These are phyloP conservation scores for Tuber melanosporum DNA, from an alignment of 495 filamentous ascomycete genomes.

Conservation along the genomic window DNA sequence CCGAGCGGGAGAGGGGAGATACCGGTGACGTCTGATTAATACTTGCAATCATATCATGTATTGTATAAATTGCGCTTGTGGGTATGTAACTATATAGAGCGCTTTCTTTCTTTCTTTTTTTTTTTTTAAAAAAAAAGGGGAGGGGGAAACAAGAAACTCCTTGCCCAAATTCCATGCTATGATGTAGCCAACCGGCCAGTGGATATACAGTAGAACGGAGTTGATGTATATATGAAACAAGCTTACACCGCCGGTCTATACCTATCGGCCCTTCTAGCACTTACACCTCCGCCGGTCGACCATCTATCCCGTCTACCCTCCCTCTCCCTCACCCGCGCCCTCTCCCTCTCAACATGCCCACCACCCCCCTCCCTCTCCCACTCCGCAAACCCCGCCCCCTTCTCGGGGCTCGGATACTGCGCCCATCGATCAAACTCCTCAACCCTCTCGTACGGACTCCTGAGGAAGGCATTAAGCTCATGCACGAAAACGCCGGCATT, in stretches of 20 bases:
- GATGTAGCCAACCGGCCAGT: not conserved
- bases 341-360: not conserved
- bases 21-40: not conserved
- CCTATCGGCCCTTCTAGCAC: not conserved
- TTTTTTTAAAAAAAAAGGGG: no score
- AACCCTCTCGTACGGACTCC: slow-evolving; percentile 33
- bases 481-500: slow-evolving; percentile 64
- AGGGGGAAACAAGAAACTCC: not conserved
- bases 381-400: slow-evolving; percentile 17
- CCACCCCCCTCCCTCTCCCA: slow-evolving; percentile 1
- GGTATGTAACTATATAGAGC: not conserved
- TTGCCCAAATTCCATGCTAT: not conserved
- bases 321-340: not conserved
- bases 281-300: not conserved
- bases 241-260: not conserved
- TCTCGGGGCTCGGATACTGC: slow-evolving; percentile 30
- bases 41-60: not conserved
- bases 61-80: not conserved
- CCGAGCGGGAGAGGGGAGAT: not conserved
- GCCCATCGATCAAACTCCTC: slow-evolving; percentile 34
- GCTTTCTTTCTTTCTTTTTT: not conserved
- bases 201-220: not conserved
- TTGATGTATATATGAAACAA: not conserved
- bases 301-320: not conserved
- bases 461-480: slow-evolving; percentile 39